Conservation (phyloP, 768 basidiomycete genomes). For the Trametes sanguinea region DNA sequence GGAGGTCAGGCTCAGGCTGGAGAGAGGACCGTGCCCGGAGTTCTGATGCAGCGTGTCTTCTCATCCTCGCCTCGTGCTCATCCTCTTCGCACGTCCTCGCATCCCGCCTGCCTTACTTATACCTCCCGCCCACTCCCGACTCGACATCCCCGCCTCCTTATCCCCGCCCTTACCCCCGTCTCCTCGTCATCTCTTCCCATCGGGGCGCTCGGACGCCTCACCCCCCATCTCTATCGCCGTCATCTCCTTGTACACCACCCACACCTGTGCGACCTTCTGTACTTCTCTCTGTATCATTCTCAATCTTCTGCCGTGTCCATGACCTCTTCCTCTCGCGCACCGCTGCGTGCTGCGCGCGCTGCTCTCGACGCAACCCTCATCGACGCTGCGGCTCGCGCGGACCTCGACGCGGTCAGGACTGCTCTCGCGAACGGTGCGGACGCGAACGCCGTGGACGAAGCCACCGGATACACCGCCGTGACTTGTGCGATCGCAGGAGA, state of each 20-base stretch:
- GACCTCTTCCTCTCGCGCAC: background rate
- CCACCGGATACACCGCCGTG: slow-evolving; percentile 58
- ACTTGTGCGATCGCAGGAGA: slow-evolving; percentile 75
- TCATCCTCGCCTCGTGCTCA: slow-evolving; percentile 20
- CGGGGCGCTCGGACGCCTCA: slow-evolving; percentile 1
- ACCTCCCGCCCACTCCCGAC: slow-evolving; percentile 1
- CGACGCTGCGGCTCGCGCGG: slow-evolving; percentile 55
- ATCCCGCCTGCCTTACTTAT: slow-evolving; percentile 15
- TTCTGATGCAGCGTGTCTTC: slow-evolving; percentile 24
- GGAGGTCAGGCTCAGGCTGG: background rate
- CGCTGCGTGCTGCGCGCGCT: slow-evolving; percentile 20
- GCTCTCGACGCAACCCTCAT: slow-evolving; percentile 24
- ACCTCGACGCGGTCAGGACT: slow-evolving; percentile 51
- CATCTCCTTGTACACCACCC: slow-evolving; percentile 3
- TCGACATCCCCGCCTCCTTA: slow-evolving; percentile 1
- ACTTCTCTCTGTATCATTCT: slow-evolving; percentile 8
- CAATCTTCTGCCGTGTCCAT: background rate
- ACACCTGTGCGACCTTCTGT: slow-evolving; percentile 2
- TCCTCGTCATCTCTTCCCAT: background rate
- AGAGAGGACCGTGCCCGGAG: background rate
- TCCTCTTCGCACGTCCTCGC: slow-evolving; percentile 10
- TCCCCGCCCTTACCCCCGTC: slow-evolving; percentile 20
- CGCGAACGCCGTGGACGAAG: slow-evolving; percentile 62
- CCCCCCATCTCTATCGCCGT: slow-evolving; percentile 5
- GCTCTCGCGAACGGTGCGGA: slow-evolving; percentile 64